Conservation (phyloP, 257 asterid species). For the Ilex asprella region DNA sequence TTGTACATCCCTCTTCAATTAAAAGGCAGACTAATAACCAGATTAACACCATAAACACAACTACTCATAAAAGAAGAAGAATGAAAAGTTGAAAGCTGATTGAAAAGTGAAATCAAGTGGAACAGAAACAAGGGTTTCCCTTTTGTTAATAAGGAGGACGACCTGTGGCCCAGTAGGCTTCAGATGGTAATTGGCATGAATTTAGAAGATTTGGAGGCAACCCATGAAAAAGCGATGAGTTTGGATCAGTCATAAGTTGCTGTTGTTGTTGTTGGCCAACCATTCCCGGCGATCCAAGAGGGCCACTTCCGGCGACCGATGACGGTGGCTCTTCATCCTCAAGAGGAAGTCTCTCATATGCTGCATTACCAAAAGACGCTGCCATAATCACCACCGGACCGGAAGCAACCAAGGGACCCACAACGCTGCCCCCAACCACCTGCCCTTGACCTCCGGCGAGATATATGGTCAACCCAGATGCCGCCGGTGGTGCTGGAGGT, state of each 20-base stretch:
- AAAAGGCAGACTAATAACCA: constrained; percentile 9
- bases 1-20: constrained; percentile 25
- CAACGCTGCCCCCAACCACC: constrained; percentile 88
- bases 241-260: constrained; percentile 32
- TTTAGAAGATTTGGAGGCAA: constrained; percentile 56
- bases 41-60: constrained; percentile 17
- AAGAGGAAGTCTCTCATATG: constrained; percentile 81
- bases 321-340: constrained; percentile 52
- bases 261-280: constrained; percentile 27
- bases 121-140: background rate
- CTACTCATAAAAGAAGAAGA: constrained; percentile 8
- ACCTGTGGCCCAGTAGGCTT: constrained; percentile 64
- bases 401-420: constrained; percentile 69
- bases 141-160: constrained; percentile 57
- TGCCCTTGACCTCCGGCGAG: constrained; percentile 92
- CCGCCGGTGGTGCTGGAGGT: constrained; percentile 88
- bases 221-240: constrained; percentile 37
- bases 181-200: constrained; percentile 63
- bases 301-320: constrained; percentile 12
- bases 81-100: constrained; percentile 1
- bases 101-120: background rate
- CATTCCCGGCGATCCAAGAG: constrained; percentile 34
- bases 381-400: constrained; percentile 96
- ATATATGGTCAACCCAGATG: constrained; percentile 73
- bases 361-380: constrained; percentile 90